phyloP scores from a whole-genome alignment of 768 basidiomycete species.

The Dentipellis fragilis region DNA sequence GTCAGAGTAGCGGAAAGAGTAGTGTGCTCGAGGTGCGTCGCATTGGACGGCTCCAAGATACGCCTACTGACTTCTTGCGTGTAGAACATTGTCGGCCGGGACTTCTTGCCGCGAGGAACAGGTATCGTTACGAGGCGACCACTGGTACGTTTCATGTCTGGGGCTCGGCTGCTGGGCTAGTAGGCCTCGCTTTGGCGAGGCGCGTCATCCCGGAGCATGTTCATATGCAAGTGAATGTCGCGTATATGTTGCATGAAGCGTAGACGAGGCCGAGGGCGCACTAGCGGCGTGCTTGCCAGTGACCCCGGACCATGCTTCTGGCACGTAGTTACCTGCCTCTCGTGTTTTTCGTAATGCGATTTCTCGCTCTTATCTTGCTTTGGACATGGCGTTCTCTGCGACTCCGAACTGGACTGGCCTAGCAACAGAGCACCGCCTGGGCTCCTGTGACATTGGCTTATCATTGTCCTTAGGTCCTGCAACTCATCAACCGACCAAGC shows the following conservation, averaged over 20 bases:
- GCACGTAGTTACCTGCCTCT: too few relatives aligned
- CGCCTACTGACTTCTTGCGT: neutral
- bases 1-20: constrained; percentile 91
- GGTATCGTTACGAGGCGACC: constrained; percentile 98
- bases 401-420: too few relatives aligned
- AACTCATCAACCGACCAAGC: constrained; percentile 83
- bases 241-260: too few relatives aligned
- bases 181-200: neutral
- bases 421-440: too few relatives aligned
- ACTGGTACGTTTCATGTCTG: constrained; percentile 44
- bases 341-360: too few relatives aligned
- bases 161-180: neutral
- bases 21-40: constrained; percentile 77
- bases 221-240: too few relatives aligned
- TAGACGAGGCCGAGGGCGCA: too few relatives aligned
- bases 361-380: too few relatives aligned
- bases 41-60: too few relatives aligned
- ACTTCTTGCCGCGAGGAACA: constrained; percentile 97
- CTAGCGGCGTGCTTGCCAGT: too few relatives aligned
- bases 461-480: constrained; percentile 54
- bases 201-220: neutral
- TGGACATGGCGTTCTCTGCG: too few relatives aligned
- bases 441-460: neutral
- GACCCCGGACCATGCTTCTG: too few relatives aligned
- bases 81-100: constrained; percentile 98